These are phyloP conservation scores for Orobanche coerulescens DNA, from an alignment of 257 asterid genomes.

Conservation along the genomic window DNA sequence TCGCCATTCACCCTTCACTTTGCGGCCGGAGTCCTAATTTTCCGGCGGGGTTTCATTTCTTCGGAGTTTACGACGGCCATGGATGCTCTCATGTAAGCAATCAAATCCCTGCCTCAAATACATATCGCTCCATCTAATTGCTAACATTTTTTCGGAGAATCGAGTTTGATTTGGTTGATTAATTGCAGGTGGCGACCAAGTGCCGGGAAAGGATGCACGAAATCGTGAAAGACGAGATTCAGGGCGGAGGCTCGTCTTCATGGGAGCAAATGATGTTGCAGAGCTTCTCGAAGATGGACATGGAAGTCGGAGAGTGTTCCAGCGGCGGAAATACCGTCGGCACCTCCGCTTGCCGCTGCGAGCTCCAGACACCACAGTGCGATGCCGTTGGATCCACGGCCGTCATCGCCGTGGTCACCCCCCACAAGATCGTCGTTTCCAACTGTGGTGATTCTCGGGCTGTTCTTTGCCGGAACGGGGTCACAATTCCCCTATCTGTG, in stretches of 20 bases:
- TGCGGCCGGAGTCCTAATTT: constrained; percentile 11
- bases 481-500: constrained; percentile 68
- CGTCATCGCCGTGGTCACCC: constrained; percentile 68
- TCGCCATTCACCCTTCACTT: constrained; percentile 52
- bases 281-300: constrained; percentile 73
- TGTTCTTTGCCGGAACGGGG: constrained; percentile 81
- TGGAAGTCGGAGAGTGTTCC: constrained; percentile 49
- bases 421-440: constrained; percentile 65
- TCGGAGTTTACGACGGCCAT: constrained; percentile 92
- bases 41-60: constrained; percentile 41
- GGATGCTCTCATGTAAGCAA: constrained; percentile 91
- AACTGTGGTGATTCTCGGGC: constrained; percentile 99
- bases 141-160: background rate
- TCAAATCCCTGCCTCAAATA: background rate
- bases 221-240: constrained; percentile 55
- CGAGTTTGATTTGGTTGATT: background rate
- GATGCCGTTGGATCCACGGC: constrained; percentile 99
- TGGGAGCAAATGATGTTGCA: constrained; percentile 53
- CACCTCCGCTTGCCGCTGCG: constrained; percentile 67
- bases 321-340: constrained; percentile 13
- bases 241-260: constrained; percentile 28
- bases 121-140: background rate
- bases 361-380: constrained; percentile 76
- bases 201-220: constrained; percentile 93
- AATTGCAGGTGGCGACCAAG: constrained; percentile 66